These are phyloP conservation scores for Crithidia acanthocephali DNA, from an alignment of 208 protist species.

Conservation along the genomic window DNA sequence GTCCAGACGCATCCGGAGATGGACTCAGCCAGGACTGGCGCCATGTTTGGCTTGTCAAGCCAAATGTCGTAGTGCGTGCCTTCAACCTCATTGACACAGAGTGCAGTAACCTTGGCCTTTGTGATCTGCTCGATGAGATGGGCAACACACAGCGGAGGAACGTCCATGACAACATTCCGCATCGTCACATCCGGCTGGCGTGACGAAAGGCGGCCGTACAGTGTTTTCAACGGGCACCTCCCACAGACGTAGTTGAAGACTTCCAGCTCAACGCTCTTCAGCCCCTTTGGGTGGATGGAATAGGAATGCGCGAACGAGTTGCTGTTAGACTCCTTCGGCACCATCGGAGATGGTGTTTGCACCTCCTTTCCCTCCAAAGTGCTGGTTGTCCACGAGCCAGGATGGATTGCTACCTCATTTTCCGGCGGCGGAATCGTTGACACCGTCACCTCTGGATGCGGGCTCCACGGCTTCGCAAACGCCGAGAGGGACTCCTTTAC, in stretches of 20 bases:
- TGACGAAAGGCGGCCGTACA: conserved; percentile 68
- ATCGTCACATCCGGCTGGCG: conserved; percentile 61
- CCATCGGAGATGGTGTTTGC: conserved; percentile 46
- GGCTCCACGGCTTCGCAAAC: conserved; percentile 45
- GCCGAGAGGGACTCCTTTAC: conserved; percentile 35
- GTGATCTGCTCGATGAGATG: conserved; percentile 75
- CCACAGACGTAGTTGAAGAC: conserved; percentile 66
- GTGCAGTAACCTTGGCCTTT: conserved; percentile 47
- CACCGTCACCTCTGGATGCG: conserved; percentile 25
- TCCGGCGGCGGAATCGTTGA: conserved; percentile 14
- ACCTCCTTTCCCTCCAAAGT: conserved; percentile 30
- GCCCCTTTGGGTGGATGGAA: conserved; percentile 33
- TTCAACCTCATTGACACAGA: conserved; percentile 43
- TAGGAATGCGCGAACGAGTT: conserved; percentile 64
- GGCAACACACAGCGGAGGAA: conserved; percentile 68
- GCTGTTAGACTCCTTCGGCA: conserved; percentile 34
- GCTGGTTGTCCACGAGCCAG: conserved; percentile 19
- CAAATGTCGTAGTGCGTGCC: conserved; percentile 55
- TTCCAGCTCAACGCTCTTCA: conserved; percentile 47
- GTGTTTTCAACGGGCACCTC: conserved; percentile 53
- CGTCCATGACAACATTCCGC: conserved; percentile 55
- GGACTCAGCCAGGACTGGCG: conserved; percentile 32
- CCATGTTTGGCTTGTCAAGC: conserved; percentile 67
- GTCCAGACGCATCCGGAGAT: conserved; percentile 59
- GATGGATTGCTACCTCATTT: conserved; percentile 31